Percentiles rank a stretch among this genome's conserved stretches.
These are phyloP conservation scores for Platanthera zijinensis DNA, from an alignment of 106 monocot genomes.

Conservation along the genomic window DNA sequence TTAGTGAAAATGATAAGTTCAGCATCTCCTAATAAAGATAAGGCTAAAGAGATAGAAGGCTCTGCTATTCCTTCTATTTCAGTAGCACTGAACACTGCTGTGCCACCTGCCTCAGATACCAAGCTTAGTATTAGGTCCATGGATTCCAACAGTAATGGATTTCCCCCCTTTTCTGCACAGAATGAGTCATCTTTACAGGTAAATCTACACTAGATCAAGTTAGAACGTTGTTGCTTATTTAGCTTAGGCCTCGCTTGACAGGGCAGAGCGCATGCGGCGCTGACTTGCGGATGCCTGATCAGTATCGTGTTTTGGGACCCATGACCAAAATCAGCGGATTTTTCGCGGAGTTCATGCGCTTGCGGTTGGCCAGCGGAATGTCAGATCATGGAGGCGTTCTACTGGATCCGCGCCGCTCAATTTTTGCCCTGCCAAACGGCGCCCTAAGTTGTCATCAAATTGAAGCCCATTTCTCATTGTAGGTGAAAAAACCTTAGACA, in stretches of 20 bases:
- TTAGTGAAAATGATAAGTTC: background rate
- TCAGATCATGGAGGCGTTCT: too few species aligned
- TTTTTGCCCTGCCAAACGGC: too few species aligned
- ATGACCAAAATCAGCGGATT: too few species aligned
- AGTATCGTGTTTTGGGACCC: too few species aligned
- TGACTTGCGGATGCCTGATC: too few species aligned
- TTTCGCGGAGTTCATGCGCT: too few species aligned
- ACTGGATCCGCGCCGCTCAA: too few species aligned
- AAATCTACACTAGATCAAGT: background rate
- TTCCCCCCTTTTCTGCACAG: background rate
- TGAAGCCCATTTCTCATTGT: too few species aligned
- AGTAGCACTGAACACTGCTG: background rate
- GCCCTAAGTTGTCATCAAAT: too few species aligned
- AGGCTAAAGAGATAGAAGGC: background rate
- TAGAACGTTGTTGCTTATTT: background rate
- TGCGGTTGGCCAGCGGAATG: too few species aligned
- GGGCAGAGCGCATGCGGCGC: too few species aligned
- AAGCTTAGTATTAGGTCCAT: background rate
- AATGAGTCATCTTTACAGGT: slow-evolving; percentile 1
- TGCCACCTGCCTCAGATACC: background rate
- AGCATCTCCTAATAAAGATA: background rate
- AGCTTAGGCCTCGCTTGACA: background rate
- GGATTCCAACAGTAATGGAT: background rate
- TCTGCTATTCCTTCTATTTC: background rate
- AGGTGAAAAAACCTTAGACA: background rate